Percentiles rank a stretch among this genome's conserved stretches.
phyloP scores from a whole-genome alignment of 768 basidiomycete genomes.

The Leccinellum albellum region DNA sequence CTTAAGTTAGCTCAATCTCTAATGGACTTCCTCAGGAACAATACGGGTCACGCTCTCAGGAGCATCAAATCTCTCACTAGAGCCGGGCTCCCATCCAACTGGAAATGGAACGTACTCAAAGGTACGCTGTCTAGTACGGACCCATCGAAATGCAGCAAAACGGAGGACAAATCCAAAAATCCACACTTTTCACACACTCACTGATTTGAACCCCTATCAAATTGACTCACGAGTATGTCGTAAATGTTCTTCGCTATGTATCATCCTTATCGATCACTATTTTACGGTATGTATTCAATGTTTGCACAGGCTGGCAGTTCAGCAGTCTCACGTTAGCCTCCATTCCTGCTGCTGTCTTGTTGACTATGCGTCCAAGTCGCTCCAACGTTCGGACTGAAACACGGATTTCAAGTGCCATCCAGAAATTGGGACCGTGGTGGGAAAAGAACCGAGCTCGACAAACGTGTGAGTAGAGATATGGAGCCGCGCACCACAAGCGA shows the following conservation, averaged over 20 bases:
- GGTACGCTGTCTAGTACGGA: neutral
- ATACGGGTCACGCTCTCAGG: neutral
- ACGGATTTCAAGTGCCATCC: neutral
- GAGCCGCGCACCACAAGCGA: neutral
- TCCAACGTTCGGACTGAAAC: constrained; percentile 9
- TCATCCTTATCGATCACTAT: neutral
- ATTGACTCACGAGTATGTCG: neutral
- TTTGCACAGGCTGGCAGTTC: neutral
- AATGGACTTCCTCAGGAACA: neutral
- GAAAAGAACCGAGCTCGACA: constrained; percentile 10
- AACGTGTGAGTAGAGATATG: constrained; percentile 15
- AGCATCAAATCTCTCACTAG: neutral
- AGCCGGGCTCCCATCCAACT: neutral
- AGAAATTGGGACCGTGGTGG: neutral
- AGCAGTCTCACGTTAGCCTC: neutral
- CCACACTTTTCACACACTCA: neutral
- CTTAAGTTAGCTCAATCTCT: neutral
- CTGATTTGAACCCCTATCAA: neutral
- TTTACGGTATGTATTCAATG: neutral
- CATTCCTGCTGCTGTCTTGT: neutral
- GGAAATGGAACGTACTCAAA: neutral
- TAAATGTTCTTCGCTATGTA: neutral
- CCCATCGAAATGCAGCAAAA: neutral
- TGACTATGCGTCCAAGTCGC: neutral
- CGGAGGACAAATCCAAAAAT: neutral